Percentiles rank a stretch among this genome's conserved stretches.
Evolutionary conservation across 495 filamentous ascomycete species (phyloP).

Genomic region (Durotheca rogersii): DNA sequence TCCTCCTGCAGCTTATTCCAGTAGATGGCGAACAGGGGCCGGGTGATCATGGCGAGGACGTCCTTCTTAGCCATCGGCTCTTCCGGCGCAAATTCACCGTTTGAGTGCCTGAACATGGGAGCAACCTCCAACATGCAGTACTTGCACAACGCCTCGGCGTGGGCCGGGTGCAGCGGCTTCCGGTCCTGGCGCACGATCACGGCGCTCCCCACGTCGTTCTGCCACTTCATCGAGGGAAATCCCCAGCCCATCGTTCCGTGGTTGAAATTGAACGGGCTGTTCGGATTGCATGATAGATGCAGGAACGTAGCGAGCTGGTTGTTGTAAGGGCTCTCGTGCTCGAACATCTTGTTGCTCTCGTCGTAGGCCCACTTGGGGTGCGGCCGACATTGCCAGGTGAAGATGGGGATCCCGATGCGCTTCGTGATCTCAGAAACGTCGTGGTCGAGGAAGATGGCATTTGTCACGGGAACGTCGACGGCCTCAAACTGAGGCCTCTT

Average conservation of each 20-base stretch:
- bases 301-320: conserved; percentile 24
- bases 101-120: conserved; percentile 3
- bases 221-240: conserved; percentile 11
- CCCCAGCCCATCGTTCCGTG: conserved; percentile 3
- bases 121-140: conserved; percentile 11
- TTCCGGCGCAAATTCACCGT: conserved; percentile 12
- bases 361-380: conserved; percentile 12
- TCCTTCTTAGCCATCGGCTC: conserved; percentile 13
- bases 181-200: conserved; percentile 24
- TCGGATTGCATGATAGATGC: conserved; percentile 18
- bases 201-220: conserved; percentile 13
- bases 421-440: conserved; percentile 17
- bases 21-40: conserved; percentile 12
- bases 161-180: conserved; percentile 17
- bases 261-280: neutral
- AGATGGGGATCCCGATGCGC: conserved; percentile 16
- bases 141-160: conserved; percentile 17
- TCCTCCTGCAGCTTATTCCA: conserved; percentile 10
- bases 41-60: conserved; percentile 21
- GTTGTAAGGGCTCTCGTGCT: conserved; percentile 1
- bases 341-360: conserved; percentile 2
- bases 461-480: conserved; percentile 21
- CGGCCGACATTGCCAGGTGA: conserved; percentile 1
- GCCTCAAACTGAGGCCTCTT: conserved; percentile 31
- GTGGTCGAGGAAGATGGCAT: conserved; percentile 14